phyloP scores from a whole-genome alignment of 225 moss, liverwort and hornwort genomes.

The Ulota crispa region DNA sequence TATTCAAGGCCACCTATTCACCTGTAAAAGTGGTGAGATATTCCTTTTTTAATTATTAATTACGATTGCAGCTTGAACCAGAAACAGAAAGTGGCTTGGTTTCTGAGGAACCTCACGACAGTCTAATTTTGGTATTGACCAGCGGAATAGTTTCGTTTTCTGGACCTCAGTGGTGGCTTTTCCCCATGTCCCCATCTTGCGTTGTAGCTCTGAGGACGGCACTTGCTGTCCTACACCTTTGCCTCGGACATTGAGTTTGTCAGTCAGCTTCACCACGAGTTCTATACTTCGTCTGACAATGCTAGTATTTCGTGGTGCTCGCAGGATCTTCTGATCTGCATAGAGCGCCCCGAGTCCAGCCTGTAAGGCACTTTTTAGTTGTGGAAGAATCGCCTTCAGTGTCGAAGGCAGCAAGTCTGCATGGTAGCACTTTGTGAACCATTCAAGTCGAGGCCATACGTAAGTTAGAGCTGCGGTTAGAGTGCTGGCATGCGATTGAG shows the following conservation, averaged over 20 bases:
- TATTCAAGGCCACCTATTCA: neutral
- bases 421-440: constrained; percentile 35
- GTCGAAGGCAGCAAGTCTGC: neutral
- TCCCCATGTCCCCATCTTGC: neutral
- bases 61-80: neutral
- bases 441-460: constrained; percentile 27
- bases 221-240: too few species aligned
- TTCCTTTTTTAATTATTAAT: neutral
- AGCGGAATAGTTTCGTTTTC: neutral
- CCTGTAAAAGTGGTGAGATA: neutral
- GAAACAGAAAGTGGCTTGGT: neutral
- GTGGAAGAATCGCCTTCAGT: neutral
- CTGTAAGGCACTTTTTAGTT: neutral
- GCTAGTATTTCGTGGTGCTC: neutral
- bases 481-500: constrained; percentile 57
- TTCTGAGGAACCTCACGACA: too few species aligned
- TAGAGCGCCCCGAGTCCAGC: neutral
- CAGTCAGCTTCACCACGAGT: neutral
- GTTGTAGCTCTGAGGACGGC: neutral
- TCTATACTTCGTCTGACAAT: neutral
- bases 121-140: neutral
- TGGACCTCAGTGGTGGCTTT: neutral
- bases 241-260: neutral
- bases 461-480: constrained; percentile 40
- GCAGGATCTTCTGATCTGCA: constrained; percentile 18